Evolutionary conservation across 2,329 filamentous ascomycete genomes (phyloP).

Genomic region (Paracorniculantispora psalliotae): DNA sequence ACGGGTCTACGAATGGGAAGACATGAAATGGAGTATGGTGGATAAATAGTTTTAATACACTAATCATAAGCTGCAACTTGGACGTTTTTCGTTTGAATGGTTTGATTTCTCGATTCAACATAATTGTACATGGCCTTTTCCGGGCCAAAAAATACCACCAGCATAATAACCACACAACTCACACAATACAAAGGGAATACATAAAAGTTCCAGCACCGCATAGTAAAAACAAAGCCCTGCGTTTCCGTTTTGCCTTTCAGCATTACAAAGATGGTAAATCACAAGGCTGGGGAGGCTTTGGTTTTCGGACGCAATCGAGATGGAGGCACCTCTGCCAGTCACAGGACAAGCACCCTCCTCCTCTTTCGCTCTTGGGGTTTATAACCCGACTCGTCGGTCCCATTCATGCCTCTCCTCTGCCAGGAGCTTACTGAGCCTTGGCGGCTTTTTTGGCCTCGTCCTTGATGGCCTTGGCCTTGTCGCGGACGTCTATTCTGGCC

Average conservation of each 20-base stretch:
- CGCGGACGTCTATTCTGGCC: conserved; percentile 22
- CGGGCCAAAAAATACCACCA: background rate
- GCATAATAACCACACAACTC: background rate
- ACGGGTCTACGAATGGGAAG: background rate
- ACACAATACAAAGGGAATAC: background rate
- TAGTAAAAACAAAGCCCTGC: background rate
- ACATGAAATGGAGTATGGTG: background rate
- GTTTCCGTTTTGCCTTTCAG: background rate
- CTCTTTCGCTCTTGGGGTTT: too few species aligned
- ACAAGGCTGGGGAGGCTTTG: background rate
- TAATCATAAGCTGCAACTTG: background rate
- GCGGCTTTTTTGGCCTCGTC: conserved; percentile 16
- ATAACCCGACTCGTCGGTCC: too few species aligned
- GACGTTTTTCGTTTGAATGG: background rate
- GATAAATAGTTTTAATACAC: background rate
- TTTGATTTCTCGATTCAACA: background rate
- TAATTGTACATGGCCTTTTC: conserved; percentile 3
- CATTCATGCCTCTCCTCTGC: background rate
- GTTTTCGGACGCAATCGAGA: background rate
- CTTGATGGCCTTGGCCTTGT: conserved; percentile 13
- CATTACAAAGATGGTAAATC: background rate
- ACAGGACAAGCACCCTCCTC: too few species aligned
- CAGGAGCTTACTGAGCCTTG: conserved; percentile 14
- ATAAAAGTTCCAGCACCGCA: background rate
- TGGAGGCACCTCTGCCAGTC: too few species aligned